Percentiles rank a stretch among this genome's conserved stretches.
Evolutionary conservation across 75 land plant species (phyloP).

Genomic region (Larix kaempferi): DNA sequence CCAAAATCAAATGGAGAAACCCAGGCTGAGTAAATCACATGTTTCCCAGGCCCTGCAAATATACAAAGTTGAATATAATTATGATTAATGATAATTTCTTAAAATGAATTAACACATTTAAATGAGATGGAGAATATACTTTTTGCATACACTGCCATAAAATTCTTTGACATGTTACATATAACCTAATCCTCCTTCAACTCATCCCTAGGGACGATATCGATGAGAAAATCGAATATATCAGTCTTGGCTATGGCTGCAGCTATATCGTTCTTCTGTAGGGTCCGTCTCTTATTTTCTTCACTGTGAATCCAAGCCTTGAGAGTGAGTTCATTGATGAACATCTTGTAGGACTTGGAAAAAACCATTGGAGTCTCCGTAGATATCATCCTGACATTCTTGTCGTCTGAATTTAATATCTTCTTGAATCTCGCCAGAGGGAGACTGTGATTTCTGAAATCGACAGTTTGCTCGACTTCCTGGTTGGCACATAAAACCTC

Average conservation of each 20-base stretch:
- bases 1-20: constrained; percentile 52
- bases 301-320: constrained; percentile 73
- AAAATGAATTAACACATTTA: too few species aligned
- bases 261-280: constrained; percentile 70
- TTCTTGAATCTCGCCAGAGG: constrained; percentile 71
- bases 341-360: constrained; percentile 77
- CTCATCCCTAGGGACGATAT: constrained; percentile 36
- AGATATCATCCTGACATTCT: constrained; percentile 68
- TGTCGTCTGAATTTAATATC: constrained; percentile 65
- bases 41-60: too few species aligned
- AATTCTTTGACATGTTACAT: too few species aligned
- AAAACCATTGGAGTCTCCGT: constrained; percentile 75
- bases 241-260: constrained; percentile 52
- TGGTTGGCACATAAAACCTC: constrained; percentile 44
- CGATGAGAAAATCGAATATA: constrained; percentile 54
- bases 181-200: not conserved
- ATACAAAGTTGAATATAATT: too few species aligned
- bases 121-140: too few species aligned
- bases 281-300: constrained; percentile 65
- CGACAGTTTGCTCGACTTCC: constrained; percentile 53
- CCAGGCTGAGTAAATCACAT: too few species aligned
- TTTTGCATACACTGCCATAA: too few species aligned
- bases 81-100: too few species aligned
- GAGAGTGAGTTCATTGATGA: constrained; percentile 61
- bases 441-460: constrained; percentile 59